Conservation (phyloP, 805 yeast species). For the Hanseniaspora taiwanica region DNA sequence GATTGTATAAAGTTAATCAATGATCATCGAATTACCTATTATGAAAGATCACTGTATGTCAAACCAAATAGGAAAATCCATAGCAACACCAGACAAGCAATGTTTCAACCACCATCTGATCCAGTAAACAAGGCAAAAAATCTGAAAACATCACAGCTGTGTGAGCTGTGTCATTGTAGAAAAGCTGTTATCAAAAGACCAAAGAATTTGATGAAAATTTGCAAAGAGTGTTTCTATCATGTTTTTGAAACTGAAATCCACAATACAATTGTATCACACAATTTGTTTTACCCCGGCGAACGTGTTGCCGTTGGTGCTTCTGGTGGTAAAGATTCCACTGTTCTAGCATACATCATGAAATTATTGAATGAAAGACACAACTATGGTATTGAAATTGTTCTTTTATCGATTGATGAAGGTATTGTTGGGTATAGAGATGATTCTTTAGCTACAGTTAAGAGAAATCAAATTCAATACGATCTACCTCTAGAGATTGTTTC, state of each 20-base stretch:
- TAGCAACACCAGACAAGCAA: not conserved
- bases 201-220: conserved; percentile 76
- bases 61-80: no score
- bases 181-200: conserved; percentile 88
- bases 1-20: no score
- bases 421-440: conserved; percentile 95
- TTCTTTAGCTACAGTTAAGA: conserved; percentile 88
- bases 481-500: conserved; percentile 72
- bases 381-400: conserved; percentile 74
- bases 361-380: conserved; percentile 76
- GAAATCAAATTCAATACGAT: conserved; percentile 78
- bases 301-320: conserved; percentile 94
- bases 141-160: conserved; percentile 33
- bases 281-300: conserved; percentile 70
- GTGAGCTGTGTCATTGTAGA: conserved; percentile 73
- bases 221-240: conserved; percentile 78
- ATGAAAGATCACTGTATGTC: no score
- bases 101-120: conserved; percentile 22
- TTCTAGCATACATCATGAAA: conserved; percentile 76
- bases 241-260: conserved; percentile 95
- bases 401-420: conserved; percentile 90
- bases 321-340: conserved; percentile 98
- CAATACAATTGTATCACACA: conserved; percentile 61
- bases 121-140: conserved; percentile 18
- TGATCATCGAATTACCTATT: no score